phyloP scores from a whole-genome alignment of 2,329 filamentous ascomycete genomes.

The Aspergillus versicolor region DNA sequence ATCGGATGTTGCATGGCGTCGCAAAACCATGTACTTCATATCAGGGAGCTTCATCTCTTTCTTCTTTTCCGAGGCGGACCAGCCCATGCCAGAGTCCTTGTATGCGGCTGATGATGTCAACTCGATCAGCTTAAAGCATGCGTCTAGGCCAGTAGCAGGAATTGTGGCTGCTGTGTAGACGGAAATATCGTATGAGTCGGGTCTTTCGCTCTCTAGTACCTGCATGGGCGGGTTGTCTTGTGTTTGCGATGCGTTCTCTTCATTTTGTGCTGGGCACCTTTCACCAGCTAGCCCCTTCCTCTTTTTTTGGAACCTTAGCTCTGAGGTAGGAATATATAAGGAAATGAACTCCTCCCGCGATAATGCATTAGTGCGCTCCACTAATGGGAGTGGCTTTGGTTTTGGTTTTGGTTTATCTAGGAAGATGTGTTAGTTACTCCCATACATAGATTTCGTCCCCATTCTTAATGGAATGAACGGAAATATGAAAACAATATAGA shows the following conservation, averaged over 20 bases:
- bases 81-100: constrained; percentile 51
- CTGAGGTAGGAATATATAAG: constrained; percentile 28
- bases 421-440: background rate
- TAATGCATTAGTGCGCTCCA: constrained; percentile 46
- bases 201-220: background rate
- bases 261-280: background rate
- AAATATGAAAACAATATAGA: background rate
- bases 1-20: constrained; percentile 11
- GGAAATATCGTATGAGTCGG: constrained; percentile 18
- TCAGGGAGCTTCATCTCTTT: constrained; percentile 59
- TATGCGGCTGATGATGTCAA: constrained; percentile 56
- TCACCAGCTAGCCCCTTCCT: background rate
- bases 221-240: background rate
- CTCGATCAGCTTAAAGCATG: constrained; percentile 55
- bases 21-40: constrained; percentile 59
- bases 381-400: constrained; percentile 28
- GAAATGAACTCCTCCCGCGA: constrained; percentile 39
- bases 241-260: background rate
- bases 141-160: constrained; percentile 41
- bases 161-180: constrained; percentile 40
- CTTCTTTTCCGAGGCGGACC: constrained; percentile 54
- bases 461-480: too few relatives aligned
- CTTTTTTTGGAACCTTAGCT: constrained; percentile 1
- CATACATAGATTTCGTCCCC: background rate
- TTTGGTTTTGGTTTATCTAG: constrained; percentile 1